Evolutionary conservation across 495 filamentous ascomycete species (phyloP).

Genomic region (Daldinia loculata): DNA sequence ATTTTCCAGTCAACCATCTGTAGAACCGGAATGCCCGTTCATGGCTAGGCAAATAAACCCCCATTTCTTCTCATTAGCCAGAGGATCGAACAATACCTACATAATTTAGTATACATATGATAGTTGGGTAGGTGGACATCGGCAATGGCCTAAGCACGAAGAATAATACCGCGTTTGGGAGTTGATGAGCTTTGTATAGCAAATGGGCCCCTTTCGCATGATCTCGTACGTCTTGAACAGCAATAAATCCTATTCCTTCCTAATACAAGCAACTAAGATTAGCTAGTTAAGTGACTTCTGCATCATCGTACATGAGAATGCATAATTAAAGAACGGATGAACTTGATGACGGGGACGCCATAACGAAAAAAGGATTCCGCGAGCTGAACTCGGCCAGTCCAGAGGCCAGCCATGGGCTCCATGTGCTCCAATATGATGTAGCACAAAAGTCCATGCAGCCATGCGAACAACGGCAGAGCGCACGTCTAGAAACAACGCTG

Average conservation of each 20-base stretch:
- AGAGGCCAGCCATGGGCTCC: constrained; percentile 7
- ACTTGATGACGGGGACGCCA: background rate
- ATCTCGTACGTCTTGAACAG: background rate
- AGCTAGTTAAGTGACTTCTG: background rate
- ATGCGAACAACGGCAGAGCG: constrained; percentile 19
- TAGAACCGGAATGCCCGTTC: constrained; percentile 30
- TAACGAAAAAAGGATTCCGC: constrained; percentile 11
- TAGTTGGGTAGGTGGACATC: background rate
- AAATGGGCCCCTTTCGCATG: constrained; percentile 10
- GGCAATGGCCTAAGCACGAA: constrained; percentile 2
- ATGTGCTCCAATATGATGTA: constrained; percentile 20
- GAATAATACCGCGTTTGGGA: constrained; percentile 7
- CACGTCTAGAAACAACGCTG: constrained; percentile 16
- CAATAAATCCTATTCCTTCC: background rate
- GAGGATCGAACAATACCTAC: constrained; percentile 19
- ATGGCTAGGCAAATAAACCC: constrained; percentile 5
- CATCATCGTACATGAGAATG: constrained; percentile 10
- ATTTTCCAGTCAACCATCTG: constrained; percentile 19
- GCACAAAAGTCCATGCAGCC: constrained; percentile 30
- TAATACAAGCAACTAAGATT: background rate
- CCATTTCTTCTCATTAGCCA: constrained; percentile 10
- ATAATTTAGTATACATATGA: constrained; percentile 11
- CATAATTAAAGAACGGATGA: background rate
- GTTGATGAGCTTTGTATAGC: constrained; percentile 3
- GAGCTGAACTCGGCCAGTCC: constrained; percentile 20